Evolutionary conservation across 2,329 filamentous ascomycete species (phyloP).

Genomic region (Metarhizium brunneum): DNA sequence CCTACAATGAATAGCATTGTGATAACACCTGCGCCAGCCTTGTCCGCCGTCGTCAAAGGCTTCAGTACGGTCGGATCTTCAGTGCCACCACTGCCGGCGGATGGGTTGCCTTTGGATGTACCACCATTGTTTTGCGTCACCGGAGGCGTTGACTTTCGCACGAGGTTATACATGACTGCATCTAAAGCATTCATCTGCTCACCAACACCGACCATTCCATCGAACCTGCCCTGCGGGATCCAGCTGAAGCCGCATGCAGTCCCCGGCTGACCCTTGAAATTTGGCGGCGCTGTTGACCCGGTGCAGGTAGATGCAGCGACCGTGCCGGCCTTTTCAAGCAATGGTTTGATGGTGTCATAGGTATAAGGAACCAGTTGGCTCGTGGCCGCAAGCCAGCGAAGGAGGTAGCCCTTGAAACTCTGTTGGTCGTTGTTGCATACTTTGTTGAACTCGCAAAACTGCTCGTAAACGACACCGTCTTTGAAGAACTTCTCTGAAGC

Average conservation of each 20-base stretch:
- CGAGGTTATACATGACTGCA: slow-evolving; percentile 52
- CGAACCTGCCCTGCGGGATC: slow-evolving; percentile 43
- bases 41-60: slow-evolving; percentile 39
- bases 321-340: slow-evolving; percentile 40
- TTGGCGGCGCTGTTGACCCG: slow-evolving; percentile 29
- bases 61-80: slow-evolving; percentile 16
- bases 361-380: slow-evolving; percentile 46
- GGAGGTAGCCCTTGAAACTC: slow-evolving; percentile 67
- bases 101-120: slow-evolving; percentile 42
- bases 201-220: slow-evolving; percentile 54
- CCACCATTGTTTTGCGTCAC: slow-evolving; percentile 49
- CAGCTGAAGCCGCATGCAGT: slow-evolving; percentile 62
- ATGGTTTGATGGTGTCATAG: slow-evolving; percentile 36
- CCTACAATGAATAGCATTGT: slow-evolving; percentile 41
- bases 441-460: slow-evolving; percentile 51
- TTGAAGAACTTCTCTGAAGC: slow-evolving; percentile 45
- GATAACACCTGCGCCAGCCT: slow-evolving; percentile 45
- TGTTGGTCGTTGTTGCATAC: slow-evolving; percentile 63
- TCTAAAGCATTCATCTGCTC: slow-evolving; percentile 61
- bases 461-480: slow-evolving; percentile 50
- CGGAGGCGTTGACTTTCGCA: slow-evolving; percentile 32
- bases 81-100: slow-evolving; percentile 17
- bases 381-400: slow-evolving; percentile 54
- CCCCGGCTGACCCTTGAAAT: slow-evolving; percentile 42
- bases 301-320: slow-evolving; percentile 44